These are phyloP conservation scores for Russula compacta DNA, from an alignment of 768 basidiomycete genomes.

Conservation along the genomic window DNA sequence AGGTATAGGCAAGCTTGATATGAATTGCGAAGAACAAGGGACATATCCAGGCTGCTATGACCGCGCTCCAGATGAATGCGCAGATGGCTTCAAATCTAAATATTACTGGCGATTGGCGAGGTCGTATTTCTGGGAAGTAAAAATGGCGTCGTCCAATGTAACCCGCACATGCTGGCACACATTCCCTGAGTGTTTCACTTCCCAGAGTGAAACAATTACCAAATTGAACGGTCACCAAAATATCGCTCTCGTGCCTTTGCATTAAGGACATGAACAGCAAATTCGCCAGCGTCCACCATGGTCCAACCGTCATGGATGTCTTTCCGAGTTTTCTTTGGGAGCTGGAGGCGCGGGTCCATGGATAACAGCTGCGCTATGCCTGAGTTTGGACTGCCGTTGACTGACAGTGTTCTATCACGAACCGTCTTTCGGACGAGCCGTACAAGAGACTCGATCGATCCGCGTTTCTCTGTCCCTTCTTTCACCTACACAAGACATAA, in stretches of 20 bases:
- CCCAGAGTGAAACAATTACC: slow-evolving; percentile 22
- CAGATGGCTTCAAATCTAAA: no score
- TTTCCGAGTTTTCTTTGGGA: slow-evolving; percentile 57
- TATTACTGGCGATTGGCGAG: no score
- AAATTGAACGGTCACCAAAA: slow-evolving; percentile 34
- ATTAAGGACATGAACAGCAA: slow-evolving; percentile 73
- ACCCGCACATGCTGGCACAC: no score
- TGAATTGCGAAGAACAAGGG: no score
- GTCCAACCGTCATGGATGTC: slow-evolving; percentile 67
- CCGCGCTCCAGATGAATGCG: no score
- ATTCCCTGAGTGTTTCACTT: no score
- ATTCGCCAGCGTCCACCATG: slow-evolving; percentile 72
- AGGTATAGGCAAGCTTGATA: no score
- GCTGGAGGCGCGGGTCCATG: slow-evolving; percentile 44
- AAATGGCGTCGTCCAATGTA: no score
- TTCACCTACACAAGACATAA: slow-evolving; percentile 42
- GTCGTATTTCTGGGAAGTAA: no score
- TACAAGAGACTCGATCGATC: slow-evolving; percentile 67
- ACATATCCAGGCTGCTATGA: no score
- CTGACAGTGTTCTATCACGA: slow-evolving; percentile 24
- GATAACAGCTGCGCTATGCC: slow-evolving; percentile 42
- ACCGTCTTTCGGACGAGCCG: slow-evolving; percentile 63
- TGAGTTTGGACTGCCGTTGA: background rate
- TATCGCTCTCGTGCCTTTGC: slow-evolving; percentile 57
- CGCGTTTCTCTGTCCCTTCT: slow-evolving; percentile 73